Evolutionary conservation across 1,284 basidiomycete genomes (phyloP).

Genomic region (Trichosporon asahii): DNA sequence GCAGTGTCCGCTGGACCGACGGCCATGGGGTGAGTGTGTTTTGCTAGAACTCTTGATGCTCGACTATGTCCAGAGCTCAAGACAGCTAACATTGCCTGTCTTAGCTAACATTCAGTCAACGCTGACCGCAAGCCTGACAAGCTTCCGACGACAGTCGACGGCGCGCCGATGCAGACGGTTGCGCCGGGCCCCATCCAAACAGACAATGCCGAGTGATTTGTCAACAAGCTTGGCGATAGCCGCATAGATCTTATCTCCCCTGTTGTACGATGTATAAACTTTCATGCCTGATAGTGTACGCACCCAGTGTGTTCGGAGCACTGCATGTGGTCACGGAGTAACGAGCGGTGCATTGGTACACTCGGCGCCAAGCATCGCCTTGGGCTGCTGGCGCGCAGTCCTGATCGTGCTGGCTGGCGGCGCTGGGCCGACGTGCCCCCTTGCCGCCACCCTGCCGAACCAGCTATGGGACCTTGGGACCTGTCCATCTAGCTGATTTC

Average conservation of each 20-base stretch:
- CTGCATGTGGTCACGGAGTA: background rate
- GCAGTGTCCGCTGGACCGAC: conserved; percentile 90
- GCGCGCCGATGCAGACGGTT: conserved; percentile 38
- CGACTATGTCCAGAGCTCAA: background rate
- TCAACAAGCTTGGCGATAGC: too few species aligned
- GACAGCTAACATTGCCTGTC: background rate
- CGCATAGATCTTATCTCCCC: background rate
- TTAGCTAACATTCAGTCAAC: conserved; percentile 30
- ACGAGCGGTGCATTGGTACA: background rate
- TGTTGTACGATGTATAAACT: background rate
- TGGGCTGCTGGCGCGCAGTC: background rate
- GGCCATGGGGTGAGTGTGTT: conserved; percentile 73
- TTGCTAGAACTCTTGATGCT: background rate
- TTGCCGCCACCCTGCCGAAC: conserved; percentile 9
- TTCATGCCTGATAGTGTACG: background rate
- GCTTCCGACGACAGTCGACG: conserved; percentile 41
- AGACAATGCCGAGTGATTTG: background rate
- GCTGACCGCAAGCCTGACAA: conserved; percentile 45
- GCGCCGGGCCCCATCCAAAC: conserved; percentile 35
- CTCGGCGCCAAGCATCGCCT: background rate
- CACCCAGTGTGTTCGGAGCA: background rate
- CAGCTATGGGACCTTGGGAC: background rate
- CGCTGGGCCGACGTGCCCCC: background rate
- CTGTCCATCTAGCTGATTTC: background rate
- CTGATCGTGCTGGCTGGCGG: background rate